Base-by-base conservation (phyloP, 176 grass and related monocot species). In the Typha latifolia region DNA sequence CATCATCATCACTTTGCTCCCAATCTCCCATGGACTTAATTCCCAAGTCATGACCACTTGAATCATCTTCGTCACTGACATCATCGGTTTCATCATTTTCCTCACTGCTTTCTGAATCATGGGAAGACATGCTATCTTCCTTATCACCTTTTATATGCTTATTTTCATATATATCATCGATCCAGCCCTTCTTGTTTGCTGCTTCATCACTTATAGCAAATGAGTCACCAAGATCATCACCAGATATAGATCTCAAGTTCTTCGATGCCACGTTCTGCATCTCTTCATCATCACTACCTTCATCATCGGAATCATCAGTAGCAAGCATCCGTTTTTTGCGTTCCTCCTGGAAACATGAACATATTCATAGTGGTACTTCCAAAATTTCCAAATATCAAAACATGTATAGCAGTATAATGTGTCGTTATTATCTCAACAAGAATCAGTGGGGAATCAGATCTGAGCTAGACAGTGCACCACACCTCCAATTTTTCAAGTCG, bases 171-270 rank as follows among this genome's bases (percentile, higher is more conserved):
- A 91, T 96, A 72, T 73, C 79, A 50, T 96, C 77, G 70, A 85
- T 67, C 84, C 84, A 96, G 1, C 87, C 79, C 26, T 73, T 92
- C 82, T 84, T 78, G 61, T 66, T 77, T 67, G n/a, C 20, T 68
- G 47, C 14, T 31, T 78, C 66, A 31, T 84, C 62, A 49, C 78
- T 80, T 32, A 79, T 61, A 57, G 79, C 71, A 57, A 92, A 92
- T 22, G 88, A 89, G 47, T 92, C 93, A 18, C 93, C 88, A 84
- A 97, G 88, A 89, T 89, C 93, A 62, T 97, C 93, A 15, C 93
- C 93, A 70, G 88, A 97, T 52, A 85, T 72, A 81, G 68, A 61
- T 84, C 84, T 91, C 72, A 75, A 84, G 29, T 74, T 91, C 63
- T 71, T 86, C 11, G 10, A 47, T 78, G 65, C 70, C 34, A 34